Evolutionary conservation across 2,329 filamentous ascomycete species (phyloP).

Genomic region (Nannizzia gypsea): DNA sequence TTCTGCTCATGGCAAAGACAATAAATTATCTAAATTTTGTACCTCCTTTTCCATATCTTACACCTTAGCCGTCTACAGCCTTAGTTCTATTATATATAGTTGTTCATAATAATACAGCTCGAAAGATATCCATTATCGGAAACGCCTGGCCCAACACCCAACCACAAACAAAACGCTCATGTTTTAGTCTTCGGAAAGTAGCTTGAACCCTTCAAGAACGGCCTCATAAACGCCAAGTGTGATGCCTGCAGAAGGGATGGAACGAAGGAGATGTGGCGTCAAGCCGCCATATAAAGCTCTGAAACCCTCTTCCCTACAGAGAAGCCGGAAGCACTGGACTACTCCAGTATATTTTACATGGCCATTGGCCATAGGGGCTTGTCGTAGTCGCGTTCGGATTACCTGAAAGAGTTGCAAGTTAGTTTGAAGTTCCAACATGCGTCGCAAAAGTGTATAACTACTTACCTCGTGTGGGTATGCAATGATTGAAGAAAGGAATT

Average conservation of each 20-base stretch:
- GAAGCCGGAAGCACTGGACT: slow-evolving; percentile 73
- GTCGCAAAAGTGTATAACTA: background rate
- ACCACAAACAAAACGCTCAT: background rate
- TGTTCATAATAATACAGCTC: slow-evolving; percentile 1
- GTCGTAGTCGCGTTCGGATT: slow-evolving; percentile 68
- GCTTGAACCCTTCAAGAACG: slow-evolving; percentile 1
- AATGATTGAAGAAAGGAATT: slow-evolving; percentile 68
- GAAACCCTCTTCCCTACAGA: slow-evolving; percentile 81
- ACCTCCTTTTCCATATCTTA: background rate
- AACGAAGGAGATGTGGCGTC: slow-evolving; percentile 79
- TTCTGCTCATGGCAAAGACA: background rate
- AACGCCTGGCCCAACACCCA: background rate
- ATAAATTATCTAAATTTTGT: background rate
- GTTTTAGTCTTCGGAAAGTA: slow-evolving; percentile 1
- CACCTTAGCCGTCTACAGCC: background rate
- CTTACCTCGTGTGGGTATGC: slow-evolving; percentile 83
- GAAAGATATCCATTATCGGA: background rate
- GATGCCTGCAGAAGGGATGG: slow-evolving; percentile 84
- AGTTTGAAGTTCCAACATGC: background rate
- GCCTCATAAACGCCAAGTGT: slow-evolving; percentile 28
- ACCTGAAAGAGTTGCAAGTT: slow-evolving; percentile 20
- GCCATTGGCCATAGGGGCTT: slow-evolving; percentile 68
- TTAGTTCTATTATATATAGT: background rate
- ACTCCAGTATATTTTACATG: slow-evolving; percentile 76
- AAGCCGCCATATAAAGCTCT: slow-evolving; percentile 77